Percentiles rank a stretch among this genome's conserved stretches.
phyloP scores from a whole-genome alignment of 73 alveolate genomes.

The Tetrahymena elliotti region DNA sequence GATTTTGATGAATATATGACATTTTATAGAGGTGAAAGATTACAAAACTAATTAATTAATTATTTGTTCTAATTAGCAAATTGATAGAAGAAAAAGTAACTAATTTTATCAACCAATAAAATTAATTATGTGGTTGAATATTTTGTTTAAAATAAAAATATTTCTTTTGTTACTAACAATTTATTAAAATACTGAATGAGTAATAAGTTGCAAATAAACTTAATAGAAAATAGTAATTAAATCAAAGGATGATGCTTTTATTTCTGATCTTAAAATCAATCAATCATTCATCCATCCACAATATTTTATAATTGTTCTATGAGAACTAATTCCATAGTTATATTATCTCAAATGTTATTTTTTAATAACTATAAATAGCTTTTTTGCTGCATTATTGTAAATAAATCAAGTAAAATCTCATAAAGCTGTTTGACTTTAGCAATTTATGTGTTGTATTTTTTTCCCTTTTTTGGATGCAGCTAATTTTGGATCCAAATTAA shows the following conservation, averaged over 20 bases:
- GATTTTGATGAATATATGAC: neutral
- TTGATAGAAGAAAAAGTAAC: neutral
- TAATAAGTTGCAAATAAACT: neutral
- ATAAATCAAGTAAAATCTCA: neutral
- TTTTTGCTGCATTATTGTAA: neutral
- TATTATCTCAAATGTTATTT: too few species aligned
- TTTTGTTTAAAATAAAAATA: too few species aligned
- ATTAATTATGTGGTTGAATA: neutral
- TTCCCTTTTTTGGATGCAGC: neutral
- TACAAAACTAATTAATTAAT: too few species aligned
- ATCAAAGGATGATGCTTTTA: too few species aligned
- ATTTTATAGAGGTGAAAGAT: neutral
- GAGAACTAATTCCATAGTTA: neutral
- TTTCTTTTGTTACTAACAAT: neutral
- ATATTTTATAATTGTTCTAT: neutral
- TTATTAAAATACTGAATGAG: neutral
- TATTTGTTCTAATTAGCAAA: neutral
- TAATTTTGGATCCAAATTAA: neutral
- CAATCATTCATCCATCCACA: too few species aligned
- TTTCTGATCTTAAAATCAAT: too few species aligned
- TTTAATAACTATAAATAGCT: neutral
- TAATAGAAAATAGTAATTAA: too few species aligned
- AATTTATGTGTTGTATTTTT: too few species aligned
- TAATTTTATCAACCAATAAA: neutral
- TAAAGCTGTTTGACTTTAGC: neutral